A percentile compares a stretch with the other conserved stretches of the same genome.
Conservation (phyloP, 345 rosid genomes). For the Ailanthus altissimus region DNA sequence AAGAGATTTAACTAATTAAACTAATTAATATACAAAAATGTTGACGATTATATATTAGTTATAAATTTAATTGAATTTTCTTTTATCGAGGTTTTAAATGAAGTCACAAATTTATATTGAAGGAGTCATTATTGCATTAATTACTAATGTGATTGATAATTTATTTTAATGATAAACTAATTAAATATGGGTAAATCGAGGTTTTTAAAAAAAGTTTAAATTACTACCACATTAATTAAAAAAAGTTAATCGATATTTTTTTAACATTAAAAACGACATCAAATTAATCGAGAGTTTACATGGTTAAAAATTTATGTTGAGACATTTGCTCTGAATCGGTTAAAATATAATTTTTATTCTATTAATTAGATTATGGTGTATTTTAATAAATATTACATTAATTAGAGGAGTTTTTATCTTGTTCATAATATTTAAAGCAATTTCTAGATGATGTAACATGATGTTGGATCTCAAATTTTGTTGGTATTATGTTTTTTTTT, state of each 20-base stretch:
- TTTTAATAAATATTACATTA: too few species aligned
- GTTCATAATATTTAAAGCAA: neutral
- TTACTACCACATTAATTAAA: neutral
- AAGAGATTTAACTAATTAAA: neutral
- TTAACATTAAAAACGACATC: neutral
- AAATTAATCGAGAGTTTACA: neutral
- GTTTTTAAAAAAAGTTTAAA: neutral
- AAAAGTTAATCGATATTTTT: neutral
- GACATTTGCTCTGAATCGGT: too few species aligned
- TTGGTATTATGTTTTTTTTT: neutral
- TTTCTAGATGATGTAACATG: neutral
- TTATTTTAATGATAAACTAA: neutral
- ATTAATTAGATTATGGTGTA: too few species aligned
- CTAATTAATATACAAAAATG: neutral
- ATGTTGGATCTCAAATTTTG: neutral
- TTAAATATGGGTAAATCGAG: neutral
- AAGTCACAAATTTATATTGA: neutral
- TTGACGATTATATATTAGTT: neutral
- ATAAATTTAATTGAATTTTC: neutral
- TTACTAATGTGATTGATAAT: neutral
- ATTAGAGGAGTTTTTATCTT: neutral
- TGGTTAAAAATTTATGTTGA: neutral
- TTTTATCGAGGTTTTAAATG: neutral
- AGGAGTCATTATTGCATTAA: neutral
- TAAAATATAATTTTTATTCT: neutral